Base-by-base conservation (phyloP, 805 yeast genomes). In the Brettanomyces bruxellensis region DNA sequence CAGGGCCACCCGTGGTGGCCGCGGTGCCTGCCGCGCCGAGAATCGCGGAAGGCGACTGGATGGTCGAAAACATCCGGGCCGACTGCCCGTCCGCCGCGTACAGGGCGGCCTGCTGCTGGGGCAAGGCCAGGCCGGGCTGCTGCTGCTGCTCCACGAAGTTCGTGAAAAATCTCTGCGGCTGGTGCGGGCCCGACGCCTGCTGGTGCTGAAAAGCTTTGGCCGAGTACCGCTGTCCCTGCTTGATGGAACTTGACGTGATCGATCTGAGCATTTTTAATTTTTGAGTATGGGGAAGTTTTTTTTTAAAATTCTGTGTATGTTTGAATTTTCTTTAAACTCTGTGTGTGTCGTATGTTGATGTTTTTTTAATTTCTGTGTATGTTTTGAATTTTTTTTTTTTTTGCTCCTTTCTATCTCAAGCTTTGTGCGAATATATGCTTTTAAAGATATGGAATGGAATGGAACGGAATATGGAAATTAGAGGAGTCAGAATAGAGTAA, bases 221-320 rank as follows among this genome's bases (percentile, higher is more conserved):
- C 9, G 65, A 58, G 37, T 55, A 65, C 47, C 66, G 51, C 41
- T 62, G 67, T 18, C 65, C 58, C 47, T 62, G 67, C 38, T 60
- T 61, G 36, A 62, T 47, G 14, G 65, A 60, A 30, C 49, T 55
- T 18, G 60, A 38, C 7, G 65, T 60, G 37, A 62, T 38, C 23
- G 59, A 46, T 55, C 66, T 62, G n/a, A 62, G 51, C 67, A 62
- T 62, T 11, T 18, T 35, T n/a, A 18, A 18, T 35, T 35, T 28
- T 28, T 28, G 7, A 7, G 32, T 28, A n/a, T 18, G 5, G 25
- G 18, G n/a, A 5, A 11, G n/a, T 18, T 3, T 22, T 12, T 14
- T 36, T 22, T 22, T 8, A 38, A 12, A 12, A 9, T 13, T 22
- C 18, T 22, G 25, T 13, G 24, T 12, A 8, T 9, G 28, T 5